A percentile compares a stretch with the other conserved stretches of the same genome.
phyloP scores from a whole-genome alignment of 495 filamentous ascomycete species.

The Aspergillus bertholletiae region DNA sequence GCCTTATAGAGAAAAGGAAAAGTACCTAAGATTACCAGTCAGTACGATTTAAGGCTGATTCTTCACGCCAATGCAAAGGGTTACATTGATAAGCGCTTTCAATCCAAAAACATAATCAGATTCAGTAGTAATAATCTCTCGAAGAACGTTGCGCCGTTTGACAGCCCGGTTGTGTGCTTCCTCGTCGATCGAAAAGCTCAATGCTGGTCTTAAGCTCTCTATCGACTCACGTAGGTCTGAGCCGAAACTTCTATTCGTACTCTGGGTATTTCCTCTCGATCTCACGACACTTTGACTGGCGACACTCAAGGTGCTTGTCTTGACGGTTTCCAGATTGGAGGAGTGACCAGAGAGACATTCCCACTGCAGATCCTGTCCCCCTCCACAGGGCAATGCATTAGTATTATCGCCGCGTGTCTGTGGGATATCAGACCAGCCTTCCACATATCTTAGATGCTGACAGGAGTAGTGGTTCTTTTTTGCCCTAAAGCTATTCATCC shows the following conservation, averaged over 20 bases:
- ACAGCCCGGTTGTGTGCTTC: slow-evolving; percentile 66
- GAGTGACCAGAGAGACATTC: slow-evolving; percentile 68
- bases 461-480: slow-evolving; percentile 28
- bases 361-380: slow-evolving; percentile 34
- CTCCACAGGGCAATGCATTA: slow-evolving; percentile 20
- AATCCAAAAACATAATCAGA: slow-evolving; percentile 85
- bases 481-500: slow-evolving; percentile 52
- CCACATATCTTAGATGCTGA: slow-evolving; percentile 27
- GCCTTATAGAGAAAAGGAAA: slow-evolving; percentile 30
- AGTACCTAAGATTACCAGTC: slow-evolving; percentile 25
- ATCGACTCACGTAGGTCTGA: slow-evolving; percentile 58
- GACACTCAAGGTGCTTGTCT: slow-evolving; percentile 71
- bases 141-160: slow-evolving; percentile 72
- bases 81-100: slow-evolving; percentile 81
- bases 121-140: slow-evolving; percentile 82
- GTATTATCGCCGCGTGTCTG: slow-evolving; percentile 20
- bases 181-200: slow-evolving; percentile 58
- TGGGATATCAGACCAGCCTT: slow-evolving; percentile 45
- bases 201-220: slow-evolving; percentile 57
- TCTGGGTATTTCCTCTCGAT: slow-evolving; percentile 53
- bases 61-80: slow-evolving; percentile 14
- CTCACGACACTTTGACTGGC: slow-evolving; percentile 63
- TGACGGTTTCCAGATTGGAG: slow-evolving; percentile 70
- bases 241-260: slow-evolving; percentile 50
- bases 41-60: not conserved